Conservation (phyloP, 2,329 filamentous ascomycete genomes). For the Macrophomina phaseolina region DNA sequence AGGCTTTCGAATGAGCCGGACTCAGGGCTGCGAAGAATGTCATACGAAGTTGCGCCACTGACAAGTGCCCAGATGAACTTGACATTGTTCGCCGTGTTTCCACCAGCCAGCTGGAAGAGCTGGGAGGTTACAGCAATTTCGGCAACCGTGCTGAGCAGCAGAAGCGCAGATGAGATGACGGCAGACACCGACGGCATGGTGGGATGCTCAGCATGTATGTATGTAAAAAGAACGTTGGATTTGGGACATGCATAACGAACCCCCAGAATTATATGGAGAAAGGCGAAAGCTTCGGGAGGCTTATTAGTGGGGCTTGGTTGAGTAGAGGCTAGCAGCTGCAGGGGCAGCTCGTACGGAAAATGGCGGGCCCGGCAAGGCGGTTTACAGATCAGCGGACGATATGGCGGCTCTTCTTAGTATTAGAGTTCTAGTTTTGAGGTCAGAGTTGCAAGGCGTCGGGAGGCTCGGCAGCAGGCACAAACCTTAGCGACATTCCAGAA, state of each 20-base stretch:
- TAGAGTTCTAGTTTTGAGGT: background rate
- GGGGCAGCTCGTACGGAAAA: background rate
- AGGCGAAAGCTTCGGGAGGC: background rate
- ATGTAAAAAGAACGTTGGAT: no score
- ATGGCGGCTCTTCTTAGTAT: background rate
- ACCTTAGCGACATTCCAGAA: background rate
- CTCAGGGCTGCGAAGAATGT: constrained; percentile 26
- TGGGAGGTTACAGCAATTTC: constrained; percentile 31
- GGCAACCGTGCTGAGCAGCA: constrained; percentile 17
- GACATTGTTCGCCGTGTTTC: constrained; percentile 29
- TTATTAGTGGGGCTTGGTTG: background rate
- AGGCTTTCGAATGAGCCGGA: constrained; percentile 26
- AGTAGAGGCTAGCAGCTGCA: background rate
- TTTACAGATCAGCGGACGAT: background rate
- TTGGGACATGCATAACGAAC: no score
- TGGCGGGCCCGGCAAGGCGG: background rate
- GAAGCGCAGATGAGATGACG: background rate
- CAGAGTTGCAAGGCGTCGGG: constrained; percentile 7
- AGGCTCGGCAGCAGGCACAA: background rate
- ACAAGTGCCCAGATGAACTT: constrained; percentile 30
- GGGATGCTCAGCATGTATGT: background rate
- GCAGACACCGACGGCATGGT: background rate
- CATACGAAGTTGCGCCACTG: constrained; percentile 29
- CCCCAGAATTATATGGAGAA: background rate
- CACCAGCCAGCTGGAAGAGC: constrained; percentile 30